Evolutionary conservation across 192 early-diverging fungal genomes (phyloP).

Genomic region (Coemansia biformis): DNA sequence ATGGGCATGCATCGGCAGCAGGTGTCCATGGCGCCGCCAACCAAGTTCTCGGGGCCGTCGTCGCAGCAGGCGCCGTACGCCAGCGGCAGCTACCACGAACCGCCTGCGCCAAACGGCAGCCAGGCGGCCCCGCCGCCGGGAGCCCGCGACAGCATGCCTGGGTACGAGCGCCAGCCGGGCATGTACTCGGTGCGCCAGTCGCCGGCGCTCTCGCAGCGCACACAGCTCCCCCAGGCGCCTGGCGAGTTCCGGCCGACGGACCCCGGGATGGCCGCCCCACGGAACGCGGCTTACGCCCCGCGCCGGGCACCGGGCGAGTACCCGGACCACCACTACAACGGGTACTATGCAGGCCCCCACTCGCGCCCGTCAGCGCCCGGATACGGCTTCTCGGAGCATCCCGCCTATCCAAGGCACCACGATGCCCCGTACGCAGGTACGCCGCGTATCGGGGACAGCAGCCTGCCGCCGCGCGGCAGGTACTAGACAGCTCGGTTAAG

Average conservation of each 20-base stretch:
- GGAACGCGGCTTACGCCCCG: neutral
- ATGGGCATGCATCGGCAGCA: neutral
- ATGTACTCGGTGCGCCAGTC: neutral
- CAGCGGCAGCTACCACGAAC: neutral
- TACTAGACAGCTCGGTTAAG: neutral
- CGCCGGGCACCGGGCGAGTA: conserved; percentile 7
- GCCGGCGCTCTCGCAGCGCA: neutral
- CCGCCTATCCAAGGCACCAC: no score
- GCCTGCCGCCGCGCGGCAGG: no score
- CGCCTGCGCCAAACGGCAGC: no score
- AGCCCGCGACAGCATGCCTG: neutral
- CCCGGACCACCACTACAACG: neutral
- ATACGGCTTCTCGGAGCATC: no score
- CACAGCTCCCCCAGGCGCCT: neutral
- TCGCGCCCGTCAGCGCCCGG: neutral
- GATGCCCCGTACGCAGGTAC: no score
- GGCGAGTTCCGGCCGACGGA: conserved; percentile 3
- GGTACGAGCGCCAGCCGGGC: neutral
- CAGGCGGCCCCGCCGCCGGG: neutral
- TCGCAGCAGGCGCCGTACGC: neutral
- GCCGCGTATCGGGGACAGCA: no score
- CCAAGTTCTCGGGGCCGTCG: no score
- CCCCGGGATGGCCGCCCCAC: neutral
- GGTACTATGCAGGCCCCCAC: neutral
- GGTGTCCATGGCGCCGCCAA: neutral